A percentile compares a stretch with the other conserved stretches of the same genome.
Conservation (phyloP, 2,329 filamentous ascomycete genomes). For the Stylonectria norvegica region DNA sequence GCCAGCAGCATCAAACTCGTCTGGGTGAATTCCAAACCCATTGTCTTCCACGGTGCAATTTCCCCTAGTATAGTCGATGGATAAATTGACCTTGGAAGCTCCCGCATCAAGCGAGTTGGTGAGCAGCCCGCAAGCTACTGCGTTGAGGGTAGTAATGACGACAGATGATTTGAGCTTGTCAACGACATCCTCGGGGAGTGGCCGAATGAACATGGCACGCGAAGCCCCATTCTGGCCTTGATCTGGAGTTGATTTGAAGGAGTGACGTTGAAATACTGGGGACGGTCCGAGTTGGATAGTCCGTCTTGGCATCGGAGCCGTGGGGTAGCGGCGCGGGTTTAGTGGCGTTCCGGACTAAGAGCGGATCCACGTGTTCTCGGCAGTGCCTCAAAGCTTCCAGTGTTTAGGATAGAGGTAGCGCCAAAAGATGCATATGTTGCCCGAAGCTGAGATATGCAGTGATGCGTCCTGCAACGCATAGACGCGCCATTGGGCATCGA, state of each 20-base stretch:
- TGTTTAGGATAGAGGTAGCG: neutral
- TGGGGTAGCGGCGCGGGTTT: constrained; percentile 5
- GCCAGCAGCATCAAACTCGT: constrained; percentile 68
- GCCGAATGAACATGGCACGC: constrained; percentile 59
- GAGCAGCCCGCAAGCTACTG: constrained; percentile 67
- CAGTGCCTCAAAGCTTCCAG: neutral
- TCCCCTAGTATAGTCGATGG: constrained; percentile 71
- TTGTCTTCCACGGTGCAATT: constrained; percentile 81
- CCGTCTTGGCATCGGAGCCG: neutral
- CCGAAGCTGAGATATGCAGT: no score
- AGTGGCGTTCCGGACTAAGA: neutral
- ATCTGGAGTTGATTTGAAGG: constrained; percentile 16
- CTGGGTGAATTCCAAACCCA: constrained; percentile 69
- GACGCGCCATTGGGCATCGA: no score
- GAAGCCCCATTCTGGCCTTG: constrained; percentile 14
- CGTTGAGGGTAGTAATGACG: constrained; percentile 70
- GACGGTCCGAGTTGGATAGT: constrained; percentile 17
- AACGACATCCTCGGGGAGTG: constrained; percentile 66
- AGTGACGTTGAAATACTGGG: constrained; percentile 15
- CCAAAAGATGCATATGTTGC: neutral
- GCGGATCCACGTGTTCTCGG: constrained; percentile 3
- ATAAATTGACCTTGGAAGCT: constrained; percentile 65
- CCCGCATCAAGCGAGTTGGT: constrained; percentile 82
- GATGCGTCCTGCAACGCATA: no score
- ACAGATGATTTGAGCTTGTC: constrained; percentile 82